Base-by-base conservation (phyloP, 1,284 basidiomycete species). In the Schizophyllum amplum region DNA sequence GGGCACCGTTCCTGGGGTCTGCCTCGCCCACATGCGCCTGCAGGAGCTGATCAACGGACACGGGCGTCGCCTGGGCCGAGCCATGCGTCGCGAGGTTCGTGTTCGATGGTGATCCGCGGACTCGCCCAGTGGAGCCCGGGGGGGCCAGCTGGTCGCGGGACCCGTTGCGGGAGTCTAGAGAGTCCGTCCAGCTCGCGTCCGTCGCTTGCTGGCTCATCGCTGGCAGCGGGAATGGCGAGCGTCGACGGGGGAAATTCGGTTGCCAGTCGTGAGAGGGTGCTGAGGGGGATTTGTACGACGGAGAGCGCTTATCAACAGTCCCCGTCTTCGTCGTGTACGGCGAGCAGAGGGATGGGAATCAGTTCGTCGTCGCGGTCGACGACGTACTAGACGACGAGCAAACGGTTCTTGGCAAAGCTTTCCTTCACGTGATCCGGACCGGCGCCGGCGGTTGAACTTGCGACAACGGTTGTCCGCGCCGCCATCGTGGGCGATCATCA, bases 1-100 rank as follows among this genome's bases (percentile, higher is more conserved):
- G 77, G 4, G 92, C 90, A 50, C 82, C 82, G 5, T 79, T 69
- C 57, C 75, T 72, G 22, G 87, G 84, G 68, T 86, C 77, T 24
- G 75, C 64, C 0, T 81, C 69, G 23, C 67, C 64, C 2, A 78
- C 75, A 60, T 88, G 76, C 3, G 74, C 70, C 24, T 75, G 71
- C 57, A 90, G 75, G 53, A 87, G 74, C 22, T 75, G 66, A 1
- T 87, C 83, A 52, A 81, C 67, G 4, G 84, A 75, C 57, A 85
- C 67, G 5, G 61, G 69, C 66, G 24, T 46, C 52, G 33, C 33
- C 33, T 42, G 33, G 33, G 33, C 33, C 33, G 33, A 13, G 33
- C 33, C 33, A 42, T 42, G 33, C 33, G 33, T 42, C 4, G 33
- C 11, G 7, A 42, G 33, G 33, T 42, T 42, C 33, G 33, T 42